These are phyloP conservation scores for Phalaenopsis hybrid DNA, from an alignment of 116 monocot genomes.

Conservation along the genomic window DNA sequence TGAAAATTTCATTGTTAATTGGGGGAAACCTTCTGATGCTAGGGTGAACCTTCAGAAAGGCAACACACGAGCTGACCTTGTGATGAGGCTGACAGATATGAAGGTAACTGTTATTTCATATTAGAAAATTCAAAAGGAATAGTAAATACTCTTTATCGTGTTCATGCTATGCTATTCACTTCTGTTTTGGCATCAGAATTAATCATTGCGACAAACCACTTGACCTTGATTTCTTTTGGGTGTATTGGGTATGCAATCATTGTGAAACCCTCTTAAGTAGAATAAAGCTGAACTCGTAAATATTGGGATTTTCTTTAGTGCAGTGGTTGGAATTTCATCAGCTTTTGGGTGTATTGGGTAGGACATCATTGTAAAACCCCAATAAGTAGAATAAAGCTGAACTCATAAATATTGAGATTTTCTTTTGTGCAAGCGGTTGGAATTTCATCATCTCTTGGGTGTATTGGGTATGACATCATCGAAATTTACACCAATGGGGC, in stretches of 20 bases:
- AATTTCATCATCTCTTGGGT: no score
- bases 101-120: constrained; percentile 37
- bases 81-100: constrained; percentile 34
- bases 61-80: constrained; percentile 57
- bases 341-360: no score
- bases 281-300: no score
- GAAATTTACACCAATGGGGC: no score
- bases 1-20: not conserved
- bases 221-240: not conserved
- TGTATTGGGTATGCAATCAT: not conserved
- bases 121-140: not conserved
- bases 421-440: no score
- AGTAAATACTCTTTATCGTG: not conserved
- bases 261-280: no score
- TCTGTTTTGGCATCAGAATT: not conserved
- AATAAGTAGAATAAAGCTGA: no score
- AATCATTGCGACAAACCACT: not conserved
- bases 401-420: no score
- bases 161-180: not conserved
- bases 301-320: no score
- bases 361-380: no score
- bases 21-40: constrained; percentile 9
- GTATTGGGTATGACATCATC: not conserved
- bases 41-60: constrained; percentile 77
- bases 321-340: no score